Evolutionary conservation across 2,329 filamentous ascomycete species (phyloP), one percentile per base, ranked within the genome.

Genomic region (Exophiala spinifera): DNA sequence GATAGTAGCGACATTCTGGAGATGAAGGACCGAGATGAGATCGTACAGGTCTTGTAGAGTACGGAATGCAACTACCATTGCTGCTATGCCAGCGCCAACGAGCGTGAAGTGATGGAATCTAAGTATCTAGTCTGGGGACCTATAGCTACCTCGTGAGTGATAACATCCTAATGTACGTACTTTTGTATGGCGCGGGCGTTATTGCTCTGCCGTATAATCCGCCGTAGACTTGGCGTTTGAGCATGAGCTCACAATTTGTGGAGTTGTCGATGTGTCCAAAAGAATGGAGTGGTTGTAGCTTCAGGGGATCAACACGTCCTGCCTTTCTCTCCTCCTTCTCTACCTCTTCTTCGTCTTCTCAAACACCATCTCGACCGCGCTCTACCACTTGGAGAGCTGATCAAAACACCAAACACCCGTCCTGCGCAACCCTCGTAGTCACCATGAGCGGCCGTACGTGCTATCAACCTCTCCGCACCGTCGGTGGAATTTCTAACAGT

Each of bases 361-460:
- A 39, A 39, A 15, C 36, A 6, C 36, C 36, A 31, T 10, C 11
- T 39, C 36, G 36, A 19, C 36, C 36, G 36, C 36, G 15, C 36
- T 39, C 36, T 39, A 39, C 36, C n/a, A 39, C 36, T 39, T 11
- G 17, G 36, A 39, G 36, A 39, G 36, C 42, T 21, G 21, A 23
- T 44, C 42, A 23, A 25, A 10, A 14, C 42, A 20, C 28, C 21
- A 23, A 23, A 20, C 19, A 28, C n/a, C 40, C 20, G 39, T 44
- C 42, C 42, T 44, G 42, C 45, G 51, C 51, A 55, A 21, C 17
- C 20, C 14, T 15, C 40, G 42, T 49, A 49, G 54, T 52, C 53
- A 57, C 54, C 51, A 60, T 60, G 57, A 57, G 54, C 46, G 57
- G 57, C 48, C 57, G 57, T 60, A 46, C 49, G 57, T 60, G 20